Evolutionary conservation across 2,329 filamentous ascomycete species (phyloP).

Genomic region (Penicillium sp.): DNA sequence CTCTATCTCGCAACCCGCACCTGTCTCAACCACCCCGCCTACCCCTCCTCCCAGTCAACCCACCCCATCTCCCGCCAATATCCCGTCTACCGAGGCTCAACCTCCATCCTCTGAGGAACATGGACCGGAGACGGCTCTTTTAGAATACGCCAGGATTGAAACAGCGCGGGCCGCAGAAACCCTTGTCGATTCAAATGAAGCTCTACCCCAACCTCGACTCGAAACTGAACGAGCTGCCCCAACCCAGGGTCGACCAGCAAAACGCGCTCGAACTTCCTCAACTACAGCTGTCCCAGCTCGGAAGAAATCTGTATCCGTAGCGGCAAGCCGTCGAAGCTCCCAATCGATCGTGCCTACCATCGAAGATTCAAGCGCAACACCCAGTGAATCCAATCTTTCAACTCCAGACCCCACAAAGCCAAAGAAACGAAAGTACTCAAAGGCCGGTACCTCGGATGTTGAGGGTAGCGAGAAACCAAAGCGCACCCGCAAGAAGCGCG

Average conservation of each 20-base stretch:
- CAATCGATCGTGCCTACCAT: constrained; percentile 19
- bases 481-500: constrained; percentile 35
- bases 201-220: constrained; percentile 1
- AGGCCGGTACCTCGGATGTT: constrained; percentile 22
- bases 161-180: constrained; percentile 6
- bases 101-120: constrained; percentile 15
- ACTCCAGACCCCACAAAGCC: constrained; percentile 25
- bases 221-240: constrained; percentile 5
- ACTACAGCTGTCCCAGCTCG: constrained; percentile 6
- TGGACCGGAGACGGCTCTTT: constrained; percentile 5
- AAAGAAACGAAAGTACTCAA: constrained; percentile 27
- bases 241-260: constrained; percentile 27
- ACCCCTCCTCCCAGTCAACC: constrained; percentile 17
- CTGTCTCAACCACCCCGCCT: not conserved
- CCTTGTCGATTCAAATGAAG: constrained; percentile 2
- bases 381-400: constrained; percentile 18
- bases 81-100: constrained; percentile 13
- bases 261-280: constrained; percentile 24
- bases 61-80: constrained; percentile 16
- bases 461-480: constrained; percentile 21
- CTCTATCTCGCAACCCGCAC: constrained; percentile 20
- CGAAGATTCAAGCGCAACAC: constrained; percentile 20
- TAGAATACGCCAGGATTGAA: constrained; percentile 5
- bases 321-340: constrained; percentile 10
- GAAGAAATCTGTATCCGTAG: constrained; percentile 13